Evolutionary conservation across 2,329 filamentous ascomycete species (phyloP).

Genomic region (Ambrosiella beaveri): DNA sequence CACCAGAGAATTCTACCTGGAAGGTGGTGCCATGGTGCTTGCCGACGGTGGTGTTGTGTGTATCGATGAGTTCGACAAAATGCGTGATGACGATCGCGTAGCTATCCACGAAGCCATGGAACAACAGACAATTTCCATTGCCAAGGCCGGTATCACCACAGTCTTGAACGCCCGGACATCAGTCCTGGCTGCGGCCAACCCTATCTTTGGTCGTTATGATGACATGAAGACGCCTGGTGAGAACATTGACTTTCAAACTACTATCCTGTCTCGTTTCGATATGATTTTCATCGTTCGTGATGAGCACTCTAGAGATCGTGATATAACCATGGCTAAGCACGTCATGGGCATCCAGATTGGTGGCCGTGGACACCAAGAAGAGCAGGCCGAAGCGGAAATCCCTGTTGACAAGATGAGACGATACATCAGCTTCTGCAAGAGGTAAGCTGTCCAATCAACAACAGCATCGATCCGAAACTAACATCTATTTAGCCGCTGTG

Average conservation of each 20-base stretch:
- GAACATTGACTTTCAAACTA: slow-evolving; percentile 99
- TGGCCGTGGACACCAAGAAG: slow-evolving; percentile 55
- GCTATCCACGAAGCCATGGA: slow-evolving; percentile 99
- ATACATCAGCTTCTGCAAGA: slow-evolving; percentile 94
- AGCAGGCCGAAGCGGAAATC: slow-evolving; percentile 72
- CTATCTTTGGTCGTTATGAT: slow-evolving; percentile 94
- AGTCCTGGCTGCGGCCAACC: slow-evolving; percentile 87
- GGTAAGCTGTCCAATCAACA: slow-evolving; percentile 37
- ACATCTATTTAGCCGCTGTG: slow-evolving; percentile 43
- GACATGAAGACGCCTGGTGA: slow-evolving; percentile 95
- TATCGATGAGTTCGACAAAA: slow-evolving; percentile 99
- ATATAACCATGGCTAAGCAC: slow-evolving; percentile 88
- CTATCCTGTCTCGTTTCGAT: slow-evolving; percentile 93
- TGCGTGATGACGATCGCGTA: slow-evolving; percentile 93
- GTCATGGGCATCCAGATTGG: slow-evolving; percentile 97
- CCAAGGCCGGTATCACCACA: slow-evolving; percentile 95
- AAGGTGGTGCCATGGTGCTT: slow-evolving; percentile 96
- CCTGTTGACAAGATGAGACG: slow-evolving; percentile 93
- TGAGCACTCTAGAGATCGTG: slow-evolving; percentile 74
- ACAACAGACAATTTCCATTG: slow-evolving; percentile 97
- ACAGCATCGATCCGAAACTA: slow-evolving; percentile 21
- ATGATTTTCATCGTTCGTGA: slow-evolving; percentile 99
- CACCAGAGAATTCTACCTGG: slow-evolving; percentile 91
- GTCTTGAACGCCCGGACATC: slow-evolving; percentile 93
- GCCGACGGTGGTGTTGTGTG: slow-evolving; percentile 94